Percentiles rank a stretch among this genome's conserved stretches.
Evolutionary conservation across 768 basidiomycete species (phyloP).

Genomic region (Russula ochroleuca): DNA sequence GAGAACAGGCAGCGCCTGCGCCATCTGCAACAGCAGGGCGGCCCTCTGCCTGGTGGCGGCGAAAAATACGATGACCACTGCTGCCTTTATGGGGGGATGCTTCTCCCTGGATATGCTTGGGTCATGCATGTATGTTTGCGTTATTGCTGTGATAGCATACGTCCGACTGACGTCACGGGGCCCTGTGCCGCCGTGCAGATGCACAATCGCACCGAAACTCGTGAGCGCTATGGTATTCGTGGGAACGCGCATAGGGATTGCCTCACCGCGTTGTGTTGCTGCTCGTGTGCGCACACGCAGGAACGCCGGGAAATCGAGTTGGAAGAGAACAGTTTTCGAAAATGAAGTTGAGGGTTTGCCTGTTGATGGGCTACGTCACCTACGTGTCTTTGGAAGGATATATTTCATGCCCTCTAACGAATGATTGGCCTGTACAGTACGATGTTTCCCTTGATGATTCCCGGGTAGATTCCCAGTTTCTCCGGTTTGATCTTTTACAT

Average conservation of each 20-base stretch:
- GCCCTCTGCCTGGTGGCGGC: slow-evolving; percentile 39
- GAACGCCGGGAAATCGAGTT: slow-evolving; percentile 45
- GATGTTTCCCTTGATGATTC: too few species aligned
- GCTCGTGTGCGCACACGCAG: slow-evolving; percentile 46
- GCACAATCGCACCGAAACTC: slow-evolving; percentile 35
- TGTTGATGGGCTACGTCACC: too few species aligned
- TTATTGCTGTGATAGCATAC: too few species aligned
- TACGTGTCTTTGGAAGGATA: not conserved
- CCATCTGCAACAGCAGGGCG: slow-evolving; percentile 36
- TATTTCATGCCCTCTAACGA: not conserved
- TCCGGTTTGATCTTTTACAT: too few species aligned
- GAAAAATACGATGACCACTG: slow-evolving; percentile 38
- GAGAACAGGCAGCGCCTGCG: slow-evolving; percentile 41
- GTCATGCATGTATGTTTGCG: slow-evolving; percentile 37
- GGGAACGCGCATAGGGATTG: slow-evolving; percentile 44
- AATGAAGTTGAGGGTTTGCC: too few species aligned
- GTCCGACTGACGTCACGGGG: too few species aligned
- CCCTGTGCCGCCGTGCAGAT: slow-evolving; percentile 27
- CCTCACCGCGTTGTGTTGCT: slow-evolving; percentile 40
- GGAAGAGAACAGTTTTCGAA: slow-evolving; percentile 40
- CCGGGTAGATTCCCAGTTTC: too few species aligned
- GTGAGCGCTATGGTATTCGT: slow-evolving; percentile 44
- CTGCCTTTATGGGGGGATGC: slow-evolving; percentile 35
- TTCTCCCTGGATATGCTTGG: slow-evolving; percentile 33
- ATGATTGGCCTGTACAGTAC: not conserved